Evolutionary conservation across 2,329 filamentous ascomycete genomes (phyloP).

Genomic region (Cyphellophora europaea): DNA sequence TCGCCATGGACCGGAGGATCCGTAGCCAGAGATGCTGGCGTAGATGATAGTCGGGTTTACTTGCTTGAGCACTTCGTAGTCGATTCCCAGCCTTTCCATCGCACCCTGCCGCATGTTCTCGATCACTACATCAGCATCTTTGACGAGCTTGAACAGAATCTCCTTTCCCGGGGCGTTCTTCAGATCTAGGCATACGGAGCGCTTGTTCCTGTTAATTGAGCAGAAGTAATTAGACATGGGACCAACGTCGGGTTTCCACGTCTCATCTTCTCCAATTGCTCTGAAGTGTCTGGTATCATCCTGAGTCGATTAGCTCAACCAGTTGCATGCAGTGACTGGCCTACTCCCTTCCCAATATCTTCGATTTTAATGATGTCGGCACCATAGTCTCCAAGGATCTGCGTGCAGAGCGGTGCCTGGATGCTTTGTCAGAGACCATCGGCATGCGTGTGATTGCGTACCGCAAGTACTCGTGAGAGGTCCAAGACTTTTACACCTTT

Average conservation of each 20-base stretch:
- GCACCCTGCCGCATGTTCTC: constrained; percentile 28
- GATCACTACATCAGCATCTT: constrained; percentile 18
- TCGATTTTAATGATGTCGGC: constrained; percentile 21
- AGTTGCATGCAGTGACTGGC: too few relatives aligned
- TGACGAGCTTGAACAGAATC: constrained; percentile 19
- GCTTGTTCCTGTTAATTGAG: constrained; percentile 18
- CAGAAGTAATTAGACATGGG: constrained; percentile 26
- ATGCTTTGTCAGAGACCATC: background rate
- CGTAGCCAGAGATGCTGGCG: constrained; percentile 47
- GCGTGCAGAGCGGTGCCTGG: constrained; percentile 11
- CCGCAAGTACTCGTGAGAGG: constrained; percentile 10
- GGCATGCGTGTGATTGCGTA: constrained; percentile 1
- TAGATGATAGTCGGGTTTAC: constrained; percentile 38
- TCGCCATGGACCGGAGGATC: constrained; percentile 30
- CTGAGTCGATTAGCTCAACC: too few relatives aligned
- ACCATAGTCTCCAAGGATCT: constrained; percentile 15
- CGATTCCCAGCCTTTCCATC: constrained; percentile 35
- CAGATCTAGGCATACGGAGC: constrained; percentile 11
- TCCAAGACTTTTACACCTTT: constrained; percentile 21
- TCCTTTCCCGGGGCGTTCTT: constrained; percentile 7
- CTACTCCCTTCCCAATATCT: constrained; percentile 11
- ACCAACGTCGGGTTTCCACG: constrained; percentile 4
- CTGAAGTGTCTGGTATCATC: constrained; percentile 12
- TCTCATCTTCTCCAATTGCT: constrained; percentile 9
- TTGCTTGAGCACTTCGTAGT: constrained; percentile 27